Evolutionary conservation across 768 basidiomycete species (phyloP).

Genomic region (Fistulinella prunicolor): DNA sequence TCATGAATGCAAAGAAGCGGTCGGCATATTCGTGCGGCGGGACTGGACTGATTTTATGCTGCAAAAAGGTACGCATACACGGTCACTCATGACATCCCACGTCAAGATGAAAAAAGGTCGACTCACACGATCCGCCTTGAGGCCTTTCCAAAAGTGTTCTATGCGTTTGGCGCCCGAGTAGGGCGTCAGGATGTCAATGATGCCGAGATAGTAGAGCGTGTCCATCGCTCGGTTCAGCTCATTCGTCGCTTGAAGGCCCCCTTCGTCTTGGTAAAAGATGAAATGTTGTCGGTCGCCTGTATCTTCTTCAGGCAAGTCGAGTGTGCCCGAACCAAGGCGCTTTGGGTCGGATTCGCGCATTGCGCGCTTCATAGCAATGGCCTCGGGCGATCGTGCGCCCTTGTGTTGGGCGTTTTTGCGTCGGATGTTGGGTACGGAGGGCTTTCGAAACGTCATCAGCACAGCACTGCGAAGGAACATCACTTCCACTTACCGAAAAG

Average conservation of each 20-base stretch:
- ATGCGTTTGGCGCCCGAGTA: conserved; percentile 72
- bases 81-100: conserved; percentile 9
- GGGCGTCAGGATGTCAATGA: conserved; percentile 96
- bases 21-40: conserved; percentile 84
- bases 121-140: conserved; percentile 83
- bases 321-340: conserved; percentile 50
- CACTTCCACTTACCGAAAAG: conserved; percentile 66
- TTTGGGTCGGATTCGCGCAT: conserved; percentile 82
- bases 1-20: conserved; percentile 86
- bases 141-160: conserved; percentile 92
- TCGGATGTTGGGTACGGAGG: conserved; percentile 63
- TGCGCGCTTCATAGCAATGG: conserved; percentile 79
- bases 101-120: neutral
- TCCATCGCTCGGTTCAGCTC: conserved; percentile 73
- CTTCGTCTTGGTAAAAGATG: conserved; percentile 96
- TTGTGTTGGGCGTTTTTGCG: conserved; percentile 60
- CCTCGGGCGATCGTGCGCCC: conserved; percentile 62
- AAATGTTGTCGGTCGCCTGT: conserved; percentile 62
- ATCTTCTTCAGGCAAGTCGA: conserved; percentile 62
- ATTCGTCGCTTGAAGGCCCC: conserved; percentile 86
- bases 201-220: conserved; percentile 88
- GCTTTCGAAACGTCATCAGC: conserved; percentile 40
- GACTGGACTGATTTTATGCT: conserved; percentile 96
- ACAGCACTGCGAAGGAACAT: neutral
- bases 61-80: neutral